phyloP scores from a whole-genome alignment of 2,329 filamentous ascomycete species.

The Aureobasidium sp. region DNA sequence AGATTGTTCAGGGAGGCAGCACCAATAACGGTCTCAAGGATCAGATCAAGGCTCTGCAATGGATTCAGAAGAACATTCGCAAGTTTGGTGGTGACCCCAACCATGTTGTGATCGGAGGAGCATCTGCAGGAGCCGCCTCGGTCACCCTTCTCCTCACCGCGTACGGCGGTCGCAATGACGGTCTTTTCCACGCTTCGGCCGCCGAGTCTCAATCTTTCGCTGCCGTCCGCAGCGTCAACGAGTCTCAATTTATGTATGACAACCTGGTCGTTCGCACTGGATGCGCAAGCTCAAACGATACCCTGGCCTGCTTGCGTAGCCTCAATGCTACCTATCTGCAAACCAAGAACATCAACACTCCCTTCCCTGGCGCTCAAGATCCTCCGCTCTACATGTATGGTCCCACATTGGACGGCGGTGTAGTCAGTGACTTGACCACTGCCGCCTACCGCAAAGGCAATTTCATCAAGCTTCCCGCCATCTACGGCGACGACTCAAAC shows the following conservation, averaged over 20 bases:
- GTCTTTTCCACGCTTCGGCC: slow-evolving; percentile 47
- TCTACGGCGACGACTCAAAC: slow-evolving; percentile 53
- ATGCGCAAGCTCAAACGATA: slow-evolving; percentile 36
- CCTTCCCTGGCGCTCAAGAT: slow-evolving; percentile 38
- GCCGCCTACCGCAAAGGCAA: slow-evolving; percentile 42
- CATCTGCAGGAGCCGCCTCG: slow-evolving; percentile 60
- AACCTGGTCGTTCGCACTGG: slow-evolving; percentile 44
- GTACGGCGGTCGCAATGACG: slow-evolving; percentile 41
- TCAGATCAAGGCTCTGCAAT: slow-evolving; percentile 61
- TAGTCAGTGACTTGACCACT: slow-evolving; percentile 47
- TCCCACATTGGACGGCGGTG: slow-evolving; percentile 44
- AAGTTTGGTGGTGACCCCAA: slow-evolving; percentile 63
- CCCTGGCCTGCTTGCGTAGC: slow-evolving; percentile 44
- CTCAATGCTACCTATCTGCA: slow-evolving; percentile 41
- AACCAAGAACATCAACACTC: slow-evolving; percentile 37
- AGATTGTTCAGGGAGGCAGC: slow-evolving; percentile 44
- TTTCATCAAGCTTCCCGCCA: slow-evolving; percentile 48
- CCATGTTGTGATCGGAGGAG: slow-evolving; percentile 63
- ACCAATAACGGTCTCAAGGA: slow-evolving; percentile 66
- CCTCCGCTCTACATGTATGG: slow-evolving; percentile 46
- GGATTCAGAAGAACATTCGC: slow-evolving; percentile 60
- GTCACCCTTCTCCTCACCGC: slow-evolving; percentile 58
- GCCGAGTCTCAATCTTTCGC: slow-evolving; percentile 50
- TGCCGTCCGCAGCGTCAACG: slow-evolving; percentile 40
- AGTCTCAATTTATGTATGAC: slow-evolving; percentile 48